A percentile compares a stretch with the other conserved stretches of the same genome.
These are phyloP conservation scores for Helicostylum pulchrum DNA, from an alignment of 192 early-diverging fungal genomes.

Conservation along the genomic window DNA sequence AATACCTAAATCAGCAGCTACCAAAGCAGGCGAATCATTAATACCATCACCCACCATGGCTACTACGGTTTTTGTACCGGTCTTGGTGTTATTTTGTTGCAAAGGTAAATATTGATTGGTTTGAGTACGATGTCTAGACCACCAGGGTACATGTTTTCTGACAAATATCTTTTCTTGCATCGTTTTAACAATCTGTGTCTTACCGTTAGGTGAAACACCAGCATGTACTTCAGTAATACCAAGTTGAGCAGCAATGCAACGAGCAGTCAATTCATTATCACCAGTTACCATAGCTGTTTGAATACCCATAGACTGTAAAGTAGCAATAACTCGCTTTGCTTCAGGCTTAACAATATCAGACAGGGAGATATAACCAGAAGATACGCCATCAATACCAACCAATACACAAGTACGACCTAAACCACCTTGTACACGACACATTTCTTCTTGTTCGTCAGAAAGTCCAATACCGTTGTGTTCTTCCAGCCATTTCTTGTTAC, in stretches of 20 bases:
- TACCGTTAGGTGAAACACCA: slow-evolving; percentile 86
- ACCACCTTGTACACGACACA: slow-evolving; percentile 45
- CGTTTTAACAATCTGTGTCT: slow-evolving; percentile 65
- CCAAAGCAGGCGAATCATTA: slow-evolving; percentile 92
- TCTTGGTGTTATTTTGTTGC: background rate
- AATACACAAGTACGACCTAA: slow-evolving; percentile 78
- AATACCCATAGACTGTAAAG: slow-evolving; percentile 72
- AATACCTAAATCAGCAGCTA: slow-evolving; percentile 82
- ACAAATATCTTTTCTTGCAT: slow-evolving; percentile 11
- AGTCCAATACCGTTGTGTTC: slow-evolving; percentile 43
- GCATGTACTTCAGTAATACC: slow-evolving; percentile 87
- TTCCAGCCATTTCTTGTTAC: slow-evolving; percentile 68
- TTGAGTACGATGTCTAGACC: background rate
- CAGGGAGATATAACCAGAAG: slow-evolving; percentile 73
- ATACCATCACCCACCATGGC: slow-evolving; percentile 98
- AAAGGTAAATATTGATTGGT: slow-evolving; percentile 1
- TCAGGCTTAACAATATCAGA: slow-evolving; percentile 84
- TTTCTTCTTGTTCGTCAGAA: slow-evolving; percentile 7
- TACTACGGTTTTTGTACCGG: slow-evolving; percentile 34
- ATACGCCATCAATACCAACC: slow-evolving; percentile 60
- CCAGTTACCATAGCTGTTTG: slow-evolving; percentile 91
- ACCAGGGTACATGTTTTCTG: background rate
- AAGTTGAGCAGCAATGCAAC: slow-evolving; percentile 75
- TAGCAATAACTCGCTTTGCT: slow-evolving; percentile 62
- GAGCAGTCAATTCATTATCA: slow-evolving; percentile 83